Conservation (phyloP, 2,329 filamentous ascomycete species). For the Penicillium glabrum region DNA sequence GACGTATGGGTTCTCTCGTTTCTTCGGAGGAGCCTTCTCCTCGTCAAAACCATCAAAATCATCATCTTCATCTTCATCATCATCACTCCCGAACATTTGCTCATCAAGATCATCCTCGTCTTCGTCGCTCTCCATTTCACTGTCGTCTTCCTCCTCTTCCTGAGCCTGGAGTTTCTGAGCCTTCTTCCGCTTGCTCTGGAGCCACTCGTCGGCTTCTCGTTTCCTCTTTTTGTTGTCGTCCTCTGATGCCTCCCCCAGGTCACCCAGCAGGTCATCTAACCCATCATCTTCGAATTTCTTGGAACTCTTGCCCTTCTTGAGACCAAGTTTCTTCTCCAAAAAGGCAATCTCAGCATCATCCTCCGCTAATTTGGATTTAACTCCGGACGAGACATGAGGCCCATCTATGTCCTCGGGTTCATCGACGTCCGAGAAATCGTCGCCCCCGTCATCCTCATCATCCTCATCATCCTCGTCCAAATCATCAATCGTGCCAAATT, state of each 20-base stretch:
- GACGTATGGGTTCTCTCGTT: constrained; percentile 82
- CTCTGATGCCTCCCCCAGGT: constrained; percentile 57
- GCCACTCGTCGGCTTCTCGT: constrained; percentile 64
- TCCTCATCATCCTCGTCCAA: constrained; percentile 18
- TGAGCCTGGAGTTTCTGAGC: constrained; percentile 36
- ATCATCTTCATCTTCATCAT: constrained; percentile 30
- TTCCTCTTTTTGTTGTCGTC: constrained; percentile 56
- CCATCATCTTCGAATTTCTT: constrained; percentile 80
- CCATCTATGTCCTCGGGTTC: constrained; percentile 12
- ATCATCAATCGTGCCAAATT: background rate
- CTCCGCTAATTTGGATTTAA: constrained; percentile 67
- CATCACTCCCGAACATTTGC: background rate
- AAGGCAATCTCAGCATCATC: constrained; percentile 88
- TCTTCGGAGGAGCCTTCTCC: constrained; percentile 45
- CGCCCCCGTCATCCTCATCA: constrained; percentile 29
- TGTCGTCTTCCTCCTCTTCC: constrained; percentile 25
- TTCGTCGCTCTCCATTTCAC: constrained; percentile 33
- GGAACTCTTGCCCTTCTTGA: constrained; percentile 71
- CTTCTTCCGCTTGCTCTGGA: constrained; percentile 58
- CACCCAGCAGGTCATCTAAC: constrained; percentile 73
- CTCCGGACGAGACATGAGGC: constrained; percentile 33
- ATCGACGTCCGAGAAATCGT: constrained; percentile 23
- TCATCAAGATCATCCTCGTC: constrained; percentile 23
- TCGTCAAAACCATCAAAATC: constrained; percentile 38
- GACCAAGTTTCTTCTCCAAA: constrained; percentile 82